A percentile compares a stretch with the other conserved stretches of the same genome.
phyloP scores from a whole-genome alignment of 495 filamentous ascomycete species.

The Opeltia flavorubescens region DNA sequence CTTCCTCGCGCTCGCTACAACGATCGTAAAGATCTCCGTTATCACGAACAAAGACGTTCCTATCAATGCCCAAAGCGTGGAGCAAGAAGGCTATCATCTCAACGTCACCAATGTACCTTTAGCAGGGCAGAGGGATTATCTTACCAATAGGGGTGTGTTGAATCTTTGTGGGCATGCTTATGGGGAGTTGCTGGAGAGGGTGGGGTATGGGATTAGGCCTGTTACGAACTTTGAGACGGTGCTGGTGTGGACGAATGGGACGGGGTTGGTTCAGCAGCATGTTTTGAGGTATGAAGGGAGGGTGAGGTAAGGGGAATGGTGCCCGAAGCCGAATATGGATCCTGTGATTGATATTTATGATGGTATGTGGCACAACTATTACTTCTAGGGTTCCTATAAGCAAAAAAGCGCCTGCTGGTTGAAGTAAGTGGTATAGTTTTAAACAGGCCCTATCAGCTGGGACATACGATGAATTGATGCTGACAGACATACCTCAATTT shows the following conservation, averaged over 20 bases:
- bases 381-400: no score
- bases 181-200: not conserved
- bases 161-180: not conserved
- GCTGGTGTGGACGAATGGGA: constrained; percentile 4
- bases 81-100: constrained; percentile 1
- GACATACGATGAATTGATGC: no score
- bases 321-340: no score
- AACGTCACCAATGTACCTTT: constrained; percentile 2
- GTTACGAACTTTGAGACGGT: not conserved
- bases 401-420: no score
- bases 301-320: no score
- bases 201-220: not conserved
- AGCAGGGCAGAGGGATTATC: not conserved
- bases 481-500: no score
- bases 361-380: no score
- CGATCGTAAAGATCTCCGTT: not conserved
- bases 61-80: not conserved
- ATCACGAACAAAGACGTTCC: not conserved
- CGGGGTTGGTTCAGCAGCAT: not conserved
- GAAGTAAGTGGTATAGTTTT: no score
- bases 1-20: constrained; percentile 3
- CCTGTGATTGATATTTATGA: no score
- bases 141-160: constrained; percentile 1
- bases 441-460: no score
- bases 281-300: constrained; percentile 4